phyloP scores from a whole-genome alignment of 805 yeast species.

The Candida koratica region DNA sequence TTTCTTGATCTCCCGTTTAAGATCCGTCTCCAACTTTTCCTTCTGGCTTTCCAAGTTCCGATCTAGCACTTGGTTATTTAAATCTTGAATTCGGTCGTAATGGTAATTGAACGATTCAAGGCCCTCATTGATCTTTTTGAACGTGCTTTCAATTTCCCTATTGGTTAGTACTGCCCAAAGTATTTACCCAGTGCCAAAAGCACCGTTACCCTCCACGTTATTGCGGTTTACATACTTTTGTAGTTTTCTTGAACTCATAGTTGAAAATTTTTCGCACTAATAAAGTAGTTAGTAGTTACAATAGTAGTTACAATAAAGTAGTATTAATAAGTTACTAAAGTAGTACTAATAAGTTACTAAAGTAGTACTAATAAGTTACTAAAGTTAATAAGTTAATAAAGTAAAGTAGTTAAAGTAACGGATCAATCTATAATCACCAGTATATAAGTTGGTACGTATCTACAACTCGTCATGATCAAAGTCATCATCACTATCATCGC shows the following conservation, averaged over 20 bases:
- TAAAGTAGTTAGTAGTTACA: too few species aligned
- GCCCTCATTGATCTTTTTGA: conserved; percentile 44
- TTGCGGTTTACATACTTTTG: conserved; percentile 32
- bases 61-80: conserved; percentile 22
- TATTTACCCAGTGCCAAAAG: neutral
- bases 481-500: conserved; percentile 42
- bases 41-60: conserved; percentile 40
- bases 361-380: too few species aligned
- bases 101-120: conserved; percentile 43
- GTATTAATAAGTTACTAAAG: too few species aligned
- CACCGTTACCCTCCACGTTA: too few species aligned
- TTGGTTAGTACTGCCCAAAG: conserved; percentile 11
- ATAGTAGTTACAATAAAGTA: too few species aligned
- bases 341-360: too few species aligned
- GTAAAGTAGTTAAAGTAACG: neutral
- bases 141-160: conserved; percentile 41
- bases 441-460: conserved; percentile 1
- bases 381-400: too few species aligned
- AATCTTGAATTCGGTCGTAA: conserved; percentile 40
- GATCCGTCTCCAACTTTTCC: conserved; percentile 41
- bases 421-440: conserved; percentile 7
- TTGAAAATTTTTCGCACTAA: conserved; percentile 12
- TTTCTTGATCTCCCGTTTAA: conserved; percentile 44
- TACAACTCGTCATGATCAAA: conserved; percentile 47
- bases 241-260: conserved; percentile 25